phyloP scores from a whole-genome alignment of 2,329 filamentous ascomycete genomes.

The Aspergillus neoniger region DNA sequence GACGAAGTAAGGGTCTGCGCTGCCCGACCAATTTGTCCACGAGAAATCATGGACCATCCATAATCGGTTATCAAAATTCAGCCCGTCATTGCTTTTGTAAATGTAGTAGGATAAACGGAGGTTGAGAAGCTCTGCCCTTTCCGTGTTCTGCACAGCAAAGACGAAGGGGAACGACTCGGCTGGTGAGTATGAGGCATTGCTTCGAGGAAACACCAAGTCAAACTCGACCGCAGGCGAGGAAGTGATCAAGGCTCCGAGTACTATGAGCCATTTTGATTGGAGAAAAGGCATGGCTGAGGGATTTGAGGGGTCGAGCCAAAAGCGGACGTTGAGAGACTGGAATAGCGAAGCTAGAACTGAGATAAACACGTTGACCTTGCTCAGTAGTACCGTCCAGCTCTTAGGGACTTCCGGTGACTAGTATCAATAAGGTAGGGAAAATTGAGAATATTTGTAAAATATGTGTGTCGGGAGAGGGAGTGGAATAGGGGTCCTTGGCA shows the following conservation, averaged over 20 bases:
- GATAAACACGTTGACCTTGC: no score
- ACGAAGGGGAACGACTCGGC: constrained; percentile 20
- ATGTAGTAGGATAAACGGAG: constrained; percentile 11
- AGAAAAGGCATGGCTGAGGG: not conserved
- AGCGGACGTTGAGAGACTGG: no score
- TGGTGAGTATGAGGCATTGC: constrained; percentile 21
- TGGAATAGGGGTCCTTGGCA: no score
- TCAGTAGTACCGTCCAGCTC: no score
- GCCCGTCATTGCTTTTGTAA: constrained; percentile 6
- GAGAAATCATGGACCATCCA: constrained; percentile 5
- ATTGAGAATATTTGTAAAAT: no score
- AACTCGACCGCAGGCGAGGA: constrained; percentile 11
- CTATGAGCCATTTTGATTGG: not conserved
- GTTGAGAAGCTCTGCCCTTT: constrained; percentile 16
- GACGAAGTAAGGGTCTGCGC: constrained; percentile 13
- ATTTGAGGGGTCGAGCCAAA: no score
- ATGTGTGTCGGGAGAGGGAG: no score
- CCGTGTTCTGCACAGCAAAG: constrained; percentile 22
- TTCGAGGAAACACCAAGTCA: constrained; percentile 23
- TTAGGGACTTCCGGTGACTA: no score
- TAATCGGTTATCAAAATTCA: not conserved
- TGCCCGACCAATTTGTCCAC: constrained; percentile 14
- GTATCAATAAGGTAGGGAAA: no score
- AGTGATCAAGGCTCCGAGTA: not conserved
- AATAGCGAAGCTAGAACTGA: no score